These are phyloP conservation scores for Candida dajiaensis DNA, from an alignment of 805 yeast genomes.

Conservation along the genomic window DNA sequence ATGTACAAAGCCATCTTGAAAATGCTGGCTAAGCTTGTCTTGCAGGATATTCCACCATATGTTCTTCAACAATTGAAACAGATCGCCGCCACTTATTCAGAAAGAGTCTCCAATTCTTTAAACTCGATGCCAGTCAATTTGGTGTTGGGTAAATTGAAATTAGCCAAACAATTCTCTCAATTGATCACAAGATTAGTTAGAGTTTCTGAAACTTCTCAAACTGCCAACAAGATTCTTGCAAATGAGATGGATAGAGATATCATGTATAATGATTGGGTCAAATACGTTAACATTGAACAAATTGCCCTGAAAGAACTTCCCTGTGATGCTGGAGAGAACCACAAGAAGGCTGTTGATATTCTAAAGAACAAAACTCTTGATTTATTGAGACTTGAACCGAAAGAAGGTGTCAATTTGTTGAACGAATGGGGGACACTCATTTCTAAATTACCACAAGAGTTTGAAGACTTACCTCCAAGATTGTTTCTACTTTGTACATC, in stretches of 20 bases:
- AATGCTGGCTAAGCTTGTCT: constrained; percentile 55
- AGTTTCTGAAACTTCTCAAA: constrained; percentile 46
- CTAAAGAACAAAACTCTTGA: constrained; percentile 31
- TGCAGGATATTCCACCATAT: constrained; percentile 50
- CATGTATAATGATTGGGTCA: constrained; percentile 56
- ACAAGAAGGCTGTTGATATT: constrained; percentile 28
- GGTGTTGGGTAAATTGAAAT: constrained; percentile 42
- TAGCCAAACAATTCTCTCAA: constrained; percentile 48
- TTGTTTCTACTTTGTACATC: constrained; percentile 48
- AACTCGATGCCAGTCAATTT: constrained; percentile 46
- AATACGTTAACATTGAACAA: constrained; percentile 39
- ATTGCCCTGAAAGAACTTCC: constrained; percentile 47
- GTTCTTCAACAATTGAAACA: constrained; percentile 49
- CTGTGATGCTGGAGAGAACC: constrained; percentile 31
- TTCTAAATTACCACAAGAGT: constrained; percentile 38
- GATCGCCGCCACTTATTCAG: constrained; percentile 44
- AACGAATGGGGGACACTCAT: constrained; percentile 30
- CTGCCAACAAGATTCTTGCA: constrained; percentile 41
- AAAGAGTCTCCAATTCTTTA: constrained; percentile 33
- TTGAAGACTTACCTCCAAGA: constrained; percentile 48
- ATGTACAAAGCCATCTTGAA: constrained; percentile 50
- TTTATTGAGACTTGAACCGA: constrained; percentile 21
- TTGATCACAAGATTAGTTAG: constrained; percentile 50
- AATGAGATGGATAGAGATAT: constrained; percentile 36
- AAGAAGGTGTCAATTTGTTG: constrained; percentile 13